Percentiles rank a stretch among this genome's conserved stretches.
phyloP scores from a whole-genome alignment of 805 yeast species.

The Millerozyma miso region DNA sequence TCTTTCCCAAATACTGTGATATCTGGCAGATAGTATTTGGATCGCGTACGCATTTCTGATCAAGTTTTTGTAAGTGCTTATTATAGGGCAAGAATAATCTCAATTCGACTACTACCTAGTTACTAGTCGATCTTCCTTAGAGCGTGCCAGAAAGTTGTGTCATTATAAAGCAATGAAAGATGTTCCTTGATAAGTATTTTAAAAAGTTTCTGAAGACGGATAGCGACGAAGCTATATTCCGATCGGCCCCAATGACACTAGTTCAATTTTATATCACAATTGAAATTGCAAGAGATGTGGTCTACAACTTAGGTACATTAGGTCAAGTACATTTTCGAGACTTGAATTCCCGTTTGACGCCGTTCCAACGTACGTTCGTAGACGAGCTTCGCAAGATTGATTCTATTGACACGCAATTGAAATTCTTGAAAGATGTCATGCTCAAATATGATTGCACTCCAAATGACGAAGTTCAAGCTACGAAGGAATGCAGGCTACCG shows the following conservation, averaged over 20 bases:
- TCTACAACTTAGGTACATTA: conserved; percentile 31
- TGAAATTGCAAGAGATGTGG: conserved; percentile 42
- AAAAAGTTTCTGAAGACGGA: neutral
- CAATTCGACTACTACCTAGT: no score
- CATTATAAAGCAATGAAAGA: neutral
- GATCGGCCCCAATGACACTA: conserved; percentile 47
- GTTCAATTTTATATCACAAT: conserved; percentile 47
- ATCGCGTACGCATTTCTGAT: neutral
- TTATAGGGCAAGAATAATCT: no score
- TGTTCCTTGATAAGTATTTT: neutral
- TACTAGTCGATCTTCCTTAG: no score
- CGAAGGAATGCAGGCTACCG: conserved; percentile 51
- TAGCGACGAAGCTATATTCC: conserved; percentile 33
- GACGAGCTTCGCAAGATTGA: conserved; percentile 38
- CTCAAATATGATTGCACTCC: conserved; percentile 22
- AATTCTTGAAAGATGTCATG: conserved; percentile 25
- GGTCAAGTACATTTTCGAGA: conserved; percentile 43
- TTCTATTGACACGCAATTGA: conserved; percentile 26
- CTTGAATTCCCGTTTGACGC: conserved; percentile 44
- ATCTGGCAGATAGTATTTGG: neutral
- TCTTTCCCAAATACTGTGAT: neutral
- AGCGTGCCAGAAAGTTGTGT: no score
- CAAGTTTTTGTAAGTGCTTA: no score
- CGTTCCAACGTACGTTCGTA: conserved; percentile 45
- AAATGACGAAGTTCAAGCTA: conserved; percentile 21